These are phyloP conservation scores for Neonectria ditissima DNA, from an alignment of 2,329 filamentous ascomycete genomes.

Conservation along the genomic window DNA sequence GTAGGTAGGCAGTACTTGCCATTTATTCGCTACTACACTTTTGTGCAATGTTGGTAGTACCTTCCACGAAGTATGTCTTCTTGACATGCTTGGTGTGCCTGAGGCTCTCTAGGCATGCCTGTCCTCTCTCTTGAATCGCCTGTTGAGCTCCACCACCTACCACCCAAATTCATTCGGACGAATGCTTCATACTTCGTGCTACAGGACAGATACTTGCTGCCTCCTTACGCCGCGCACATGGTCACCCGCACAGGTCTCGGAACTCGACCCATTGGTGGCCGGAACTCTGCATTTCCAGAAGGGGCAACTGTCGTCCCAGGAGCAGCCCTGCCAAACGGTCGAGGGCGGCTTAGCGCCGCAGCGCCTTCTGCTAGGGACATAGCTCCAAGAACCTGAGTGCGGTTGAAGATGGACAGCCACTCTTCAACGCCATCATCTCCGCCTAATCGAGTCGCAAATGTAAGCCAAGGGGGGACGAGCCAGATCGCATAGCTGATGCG, in stretches of 20 bases:
- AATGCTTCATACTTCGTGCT: not conserved
- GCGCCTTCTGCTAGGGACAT: not conserved
- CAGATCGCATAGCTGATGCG: slow-evolving; percentile 42
- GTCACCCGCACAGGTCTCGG: not conserved
- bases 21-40: not conserved
- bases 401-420: slow-evolving; percentile 11
- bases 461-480: slow-evolving; percentile 26
- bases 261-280: not conserved
- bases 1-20: not conserved
- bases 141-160: not conserved
- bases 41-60: no score
- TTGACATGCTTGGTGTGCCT: not conserved
- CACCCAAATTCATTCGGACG: not conserved
- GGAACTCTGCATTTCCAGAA: slow-evolving; percentile 8
- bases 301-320: slow-evolving; percentile 3
- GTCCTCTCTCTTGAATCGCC: not conserved
- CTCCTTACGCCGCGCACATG: slow-evolving; percentile 1
- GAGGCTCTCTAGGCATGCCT: not conserved
- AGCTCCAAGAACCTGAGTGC: not conserved
- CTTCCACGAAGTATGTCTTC: no score
- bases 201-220: not conserved
- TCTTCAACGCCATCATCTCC: slow-evolving; percentile 11
- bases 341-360: not conserved
- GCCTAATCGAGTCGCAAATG: slow-evolving; percentile 23
- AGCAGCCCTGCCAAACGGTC: not conserved